phyloP scores from a whole-genome alignment of 306 rosid species.

The Cucurbita moschata region DNA sequence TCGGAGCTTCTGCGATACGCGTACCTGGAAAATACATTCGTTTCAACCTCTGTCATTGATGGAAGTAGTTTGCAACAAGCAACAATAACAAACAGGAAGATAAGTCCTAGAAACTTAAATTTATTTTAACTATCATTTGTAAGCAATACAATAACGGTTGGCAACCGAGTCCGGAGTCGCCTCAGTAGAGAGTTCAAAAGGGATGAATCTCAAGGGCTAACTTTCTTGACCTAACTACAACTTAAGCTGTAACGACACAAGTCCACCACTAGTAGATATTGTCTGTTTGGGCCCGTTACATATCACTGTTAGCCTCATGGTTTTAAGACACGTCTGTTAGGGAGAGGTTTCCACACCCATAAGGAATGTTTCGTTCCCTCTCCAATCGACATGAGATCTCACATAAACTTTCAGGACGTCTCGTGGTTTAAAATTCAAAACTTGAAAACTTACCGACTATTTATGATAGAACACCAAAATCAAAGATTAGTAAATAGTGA shows the following conservation, averaged over 20 bases:
- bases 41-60: not conserved
- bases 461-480: not conserved
- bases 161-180: not conserved
- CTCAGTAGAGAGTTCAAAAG: not conserved
- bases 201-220: not conserved
- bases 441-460: not conserved
- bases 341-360: too few relatives aligned
- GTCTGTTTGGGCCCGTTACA: too few relatives aligned
- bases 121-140: not conserved
- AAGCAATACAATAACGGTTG: not conserved
- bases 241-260: not conserved
- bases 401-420: too few relatives aligned
- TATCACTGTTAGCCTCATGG: too few relatives aligned
- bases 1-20: slow-evolving; percentile 52
- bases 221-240: not conserved
- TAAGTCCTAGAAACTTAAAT: not conserved
- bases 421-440: not conserved
- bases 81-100: not conserved
- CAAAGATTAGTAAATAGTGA: not conserved
- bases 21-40: slow-evolving; percentile 40
- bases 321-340: too few relatives aligned
- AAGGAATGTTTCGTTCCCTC: too few relatives aligned
- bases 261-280: too few relatives aligned
- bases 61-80: not conserved
- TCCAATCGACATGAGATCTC: too few relatives aligned